Evolutionary conservation across 225 moss, liverwort and hornwort species (phyloP).

Genomic region (Pseudisothecium myosuroides): DNA sequence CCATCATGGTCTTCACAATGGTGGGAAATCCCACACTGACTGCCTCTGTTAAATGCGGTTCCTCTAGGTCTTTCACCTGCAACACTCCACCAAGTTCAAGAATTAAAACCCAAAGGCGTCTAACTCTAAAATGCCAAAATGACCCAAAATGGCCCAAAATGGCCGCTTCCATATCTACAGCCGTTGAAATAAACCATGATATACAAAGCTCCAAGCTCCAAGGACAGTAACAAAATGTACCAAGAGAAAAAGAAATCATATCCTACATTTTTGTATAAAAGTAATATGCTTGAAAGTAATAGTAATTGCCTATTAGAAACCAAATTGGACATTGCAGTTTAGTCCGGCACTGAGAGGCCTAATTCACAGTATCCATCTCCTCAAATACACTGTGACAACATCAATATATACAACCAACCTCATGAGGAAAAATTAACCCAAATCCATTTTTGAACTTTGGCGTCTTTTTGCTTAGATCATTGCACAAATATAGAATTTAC

Average conservation of each 20-base stretch:
- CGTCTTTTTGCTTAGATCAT: not conserved
- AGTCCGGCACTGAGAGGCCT: not conserved
- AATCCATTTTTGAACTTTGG: not conserved
- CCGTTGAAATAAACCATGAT: not conserved
- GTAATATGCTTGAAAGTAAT: no score
- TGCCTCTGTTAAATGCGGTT: slow-evolving; percentile 53
- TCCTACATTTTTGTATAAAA: not conserved
- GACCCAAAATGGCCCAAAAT: not conserved
- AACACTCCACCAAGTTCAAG: not conserved
- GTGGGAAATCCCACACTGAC: slow-evolving; percentile 58
- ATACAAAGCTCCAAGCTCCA: not conserved
- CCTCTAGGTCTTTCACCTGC: slow-evolving; percentile 65
- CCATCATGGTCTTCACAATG: slow-evolving; percentile 91
- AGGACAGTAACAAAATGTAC: no score
- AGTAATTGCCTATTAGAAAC: not conserved
- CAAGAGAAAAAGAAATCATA: not conserved
- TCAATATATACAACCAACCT: not conserved
- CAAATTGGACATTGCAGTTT: not conserved
- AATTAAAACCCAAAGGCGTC: not conserved
- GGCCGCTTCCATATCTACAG: not conserved
- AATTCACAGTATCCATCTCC: not conserved
- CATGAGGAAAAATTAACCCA: not conserved
- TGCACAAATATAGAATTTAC: not conserved
- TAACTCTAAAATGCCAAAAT: not conserved
- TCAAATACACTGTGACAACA: not conserved